Evolutionary conservation across 1,284 basidiomycete genomes (phyloP).

Genomic region (Pterulicium gracile): DNA sequence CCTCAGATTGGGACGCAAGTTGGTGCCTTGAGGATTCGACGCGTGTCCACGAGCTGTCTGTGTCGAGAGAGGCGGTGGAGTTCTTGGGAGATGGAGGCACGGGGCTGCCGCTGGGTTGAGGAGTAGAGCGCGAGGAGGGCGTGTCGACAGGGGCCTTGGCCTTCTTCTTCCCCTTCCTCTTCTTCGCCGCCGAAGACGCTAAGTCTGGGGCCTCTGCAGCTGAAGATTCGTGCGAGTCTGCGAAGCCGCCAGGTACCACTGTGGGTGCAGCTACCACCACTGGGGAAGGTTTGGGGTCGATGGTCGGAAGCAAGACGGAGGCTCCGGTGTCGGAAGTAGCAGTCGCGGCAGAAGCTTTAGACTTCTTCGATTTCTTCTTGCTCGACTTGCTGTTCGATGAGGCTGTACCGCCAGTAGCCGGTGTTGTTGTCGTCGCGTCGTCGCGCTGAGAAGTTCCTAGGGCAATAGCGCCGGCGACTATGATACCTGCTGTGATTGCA

Average conservation of each 20-base stretch:
- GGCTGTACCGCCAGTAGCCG: background rate
- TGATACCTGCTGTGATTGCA: background rate
- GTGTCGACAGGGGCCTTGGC: constrained; percentile 14
- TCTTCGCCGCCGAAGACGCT: constrained; percentile 25
- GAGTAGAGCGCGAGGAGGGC: constrained; percentile 1
- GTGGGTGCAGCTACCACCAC: background rate
- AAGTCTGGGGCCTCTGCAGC: constrained; percentile 7
- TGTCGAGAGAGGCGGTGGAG: constrained; percentile 19
- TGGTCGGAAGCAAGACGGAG: background rate
- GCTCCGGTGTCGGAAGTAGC: background rate
- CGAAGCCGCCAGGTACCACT: constrained; percentile 4
- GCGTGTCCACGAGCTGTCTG: constrained; percentile 39
- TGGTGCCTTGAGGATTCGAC: constrained; percentile 21
- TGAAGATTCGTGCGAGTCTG: constrained; percentile 1
- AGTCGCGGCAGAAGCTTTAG: background rate
- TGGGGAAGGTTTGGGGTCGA: background rate
- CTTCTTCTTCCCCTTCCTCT: constrained; percentile 28
- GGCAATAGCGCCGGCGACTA: background rate
- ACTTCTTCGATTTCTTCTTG: background rate
- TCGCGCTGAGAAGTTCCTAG: background rate
- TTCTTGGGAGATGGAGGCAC: constrained; percentile 9
- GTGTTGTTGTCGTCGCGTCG: background rate
- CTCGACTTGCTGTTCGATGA: background rate
- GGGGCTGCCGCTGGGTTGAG: background rate
- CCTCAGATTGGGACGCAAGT: constrained; percentile 10